Percentiles rank a stretch among this genome's conserved stretches.
phyloP scores from a whole-genome alignment of 2,329 filamentous ascomycete genomes.

The Meredithiella fracta region DNA sequence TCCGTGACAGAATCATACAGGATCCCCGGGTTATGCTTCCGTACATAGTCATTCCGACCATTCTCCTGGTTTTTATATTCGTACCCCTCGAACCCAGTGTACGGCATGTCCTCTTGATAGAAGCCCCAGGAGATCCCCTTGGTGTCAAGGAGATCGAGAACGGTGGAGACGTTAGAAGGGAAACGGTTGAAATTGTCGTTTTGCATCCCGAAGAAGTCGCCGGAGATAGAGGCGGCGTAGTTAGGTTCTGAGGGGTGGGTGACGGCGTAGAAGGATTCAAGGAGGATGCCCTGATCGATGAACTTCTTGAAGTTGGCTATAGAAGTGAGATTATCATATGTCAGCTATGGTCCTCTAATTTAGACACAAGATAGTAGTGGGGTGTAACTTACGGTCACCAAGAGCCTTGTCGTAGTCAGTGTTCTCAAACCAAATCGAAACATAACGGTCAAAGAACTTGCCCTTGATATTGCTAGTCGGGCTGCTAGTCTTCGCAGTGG shows the following conservation, averaged over 20 bases:
- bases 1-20: constrained; percentile 49
- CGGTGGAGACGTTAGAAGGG: constrained; percentile 44
- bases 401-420: constrained; percentile 49
- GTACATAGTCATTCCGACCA: constrained; percentile 58
- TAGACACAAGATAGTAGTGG: neutral
- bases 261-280: constrained; percentile 34
- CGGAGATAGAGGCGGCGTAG: constrained; percentile 51
- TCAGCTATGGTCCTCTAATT: no score
- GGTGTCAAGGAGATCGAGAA: constrained; percentile 52
- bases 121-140: constrained; percentile 50
- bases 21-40: constrained; percentile 60
- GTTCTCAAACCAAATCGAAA: constrained; percentile 65
- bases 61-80: constrained; percentile 48
- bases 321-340: neutral
- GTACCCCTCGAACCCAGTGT: constrained; percentile 52
- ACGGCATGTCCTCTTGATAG: constrained; percentile 68
- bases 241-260: constrained; percentile 65
- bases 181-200: constrained; percentile 48
- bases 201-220: constrained; percentile 58
- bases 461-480: constrained; percentile 50
- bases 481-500: constrained; percentile 40
- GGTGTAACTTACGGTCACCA: constrained; percentile 38
- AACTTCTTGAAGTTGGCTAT: constrained; percentile 20
- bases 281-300: constrained; percentile 20
- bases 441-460: constrained; percentile 55